Conservation (phyloP, 306 rosid species). For the Senna siamea region DNA sequence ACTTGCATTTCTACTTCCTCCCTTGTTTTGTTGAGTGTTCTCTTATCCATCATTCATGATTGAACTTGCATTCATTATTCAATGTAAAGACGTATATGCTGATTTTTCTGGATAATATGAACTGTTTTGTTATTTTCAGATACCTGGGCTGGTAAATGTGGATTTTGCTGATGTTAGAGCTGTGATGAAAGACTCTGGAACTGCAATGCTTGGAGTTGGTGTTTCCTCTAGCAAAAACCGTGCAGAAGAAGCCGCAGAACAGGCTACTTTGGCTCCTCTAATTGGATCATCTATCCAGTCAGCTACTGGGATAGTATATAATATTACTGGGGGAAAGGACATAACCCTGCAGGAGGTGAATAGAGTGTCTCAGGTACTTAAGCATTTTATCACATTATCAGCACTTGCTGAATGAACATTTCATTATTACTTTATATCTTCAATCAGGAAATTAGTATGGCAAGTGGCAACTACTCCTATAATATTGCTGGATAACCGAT, state of each 20-base stretch:
- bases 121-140: constrained; percentile 53
- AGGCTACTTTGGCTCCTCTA: constrained; percentile 97
- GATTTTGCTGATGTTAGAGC: constrained; percentile 99
- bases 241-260: constrained; percentile 99
- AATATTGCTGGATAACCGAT: constrained; percentile 13
- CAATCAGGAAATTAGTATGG: constrained; percentile 14
- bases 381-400: too few species aligned
- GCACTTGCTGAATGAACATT: constrained; percentile 19
- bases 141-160: constrained; percentile 98
- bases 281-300: constrained; percentile 98
- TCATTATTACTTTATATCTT: constrained; percentile 24
- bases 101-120: constrained; percentile 21
- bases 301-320: constrained; percentile 96
- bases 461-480: not conserved
- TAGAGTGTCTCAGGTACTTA: constrained; percentile 90
- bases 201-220: constrained; percentile 99
- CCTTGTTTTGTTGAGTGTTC: constrained; percentile 11
- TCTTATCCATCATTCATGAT: constrained; percentile 8
- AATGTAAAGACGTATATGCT: constrained; percentile 8
- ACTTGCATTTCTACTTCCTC: not conserved
- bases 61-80: not conserved
- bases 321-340: constrained; percentile 98
- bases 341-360: constrained; percentile 98
- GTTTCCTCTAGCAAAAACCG: constrained; percentile 97
- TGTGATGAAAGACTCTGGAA: constrained; percentile 97